Percentiles rank a stretch among this genome's conserved stretches.
Conservation (phyloP, 192 early-diverging fungal species). For the Coemansia brasiliensis region DNA sequence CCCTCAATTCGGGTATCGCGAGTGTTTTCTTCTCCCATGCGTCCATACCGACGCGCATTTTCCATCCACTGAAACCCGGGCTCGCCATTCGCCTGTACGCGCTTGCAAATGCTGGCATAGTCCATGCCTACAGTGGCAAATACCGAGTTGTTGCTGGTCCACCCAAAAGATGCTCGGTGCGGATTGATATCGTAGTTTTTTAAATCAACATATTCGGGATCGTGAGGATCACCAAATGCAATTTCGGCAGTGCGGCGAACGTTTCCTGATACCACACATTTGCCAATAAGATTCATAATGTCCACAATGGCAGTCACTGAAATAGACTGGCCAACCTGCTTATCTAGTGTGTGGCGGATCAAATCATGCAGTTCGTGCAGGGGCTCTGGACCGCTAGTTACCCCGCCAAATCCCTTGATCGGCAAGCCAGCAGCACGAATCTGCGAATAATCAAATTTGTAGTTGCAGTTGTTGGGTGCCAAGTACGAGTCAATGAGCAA, state of each 20-base stretch:
- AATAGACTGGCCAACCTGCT: background rate
- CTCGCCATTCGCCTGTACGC: conserved; percentile 48
- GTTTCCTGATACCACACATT: conserved; percentile 57
- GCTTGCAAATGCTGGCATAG: conserved; percentile 30
- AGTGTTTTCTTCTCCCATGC: conserved; percentile 33
- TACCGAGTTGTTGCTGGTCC: conserved; percentile 59
- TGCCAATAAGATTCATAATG: conserved; percentile 57
- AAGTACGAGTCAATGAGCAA: conserved; percentile 52
- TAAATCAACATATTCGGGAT: conserved; percentile 51
- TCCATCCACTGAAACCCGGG: conserved; percentile 57
- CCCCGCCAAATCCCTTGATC: conserved; percentile 54
- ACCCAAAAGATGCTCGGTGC: conserved; percentile 47
- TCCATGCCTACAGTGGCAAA: conserved; percentile 50
- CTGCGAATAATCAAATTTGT: conserved; percentile 37
- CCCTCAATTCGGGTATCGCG: conserved; percentile 41
- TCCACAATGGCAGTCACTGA: conserved; percentile 49
- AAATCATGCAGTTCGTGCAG: conserved; percentile 34
- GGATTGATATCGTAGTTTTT: conserved; percentile 57
- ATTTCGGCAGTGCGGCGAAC: conserved; percentile 58
- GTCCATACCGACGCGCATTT: conserved; percentile 39
- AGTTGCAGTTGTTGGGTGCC: background rate
- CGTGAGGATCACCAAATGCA: conserved; percentile 50
- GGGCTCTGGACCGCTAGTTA: conserved; percentile 46
- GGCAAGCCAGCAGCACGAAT: conserved; percentile 30
- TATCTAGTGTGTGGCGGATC: conserved; percentile 26